Evolutionary conservation across 1,284 basidiomycete species (phyloP), one percentile per base, ranked within the genome.

Genomic region (Melampsora americana): DNA sequence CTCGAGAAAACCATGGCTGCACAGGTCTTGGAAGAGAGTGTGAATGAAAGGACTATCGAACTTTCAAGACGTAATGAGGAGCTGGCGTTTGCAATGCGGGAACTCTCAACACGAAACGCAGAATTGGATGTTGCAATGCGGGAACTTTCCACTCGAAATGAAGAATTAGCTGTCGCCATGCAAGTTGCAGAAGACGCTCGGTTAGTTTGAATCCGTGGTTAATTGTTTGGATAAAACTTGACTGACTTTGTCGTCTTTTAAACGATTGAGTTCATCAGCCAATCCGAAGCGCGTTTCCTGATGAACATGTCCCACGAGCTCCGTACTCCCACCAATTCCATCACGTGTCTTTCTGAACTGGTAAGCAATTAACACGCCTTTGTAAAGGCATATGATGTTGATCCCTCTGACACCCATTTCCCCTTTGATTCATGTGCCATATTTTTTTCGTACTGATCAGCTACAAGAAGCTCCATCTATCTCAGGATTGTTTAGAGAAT

Each of bases 261-360:
- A 12, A 9, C 39, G 12, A 42, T 35, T 35, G 9, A 35, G 3
- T 9, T 42, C n/a, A 56, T 23, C n/a, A 56, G 53, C 6, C 53
- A 56, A 14, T 56, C 53, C 20, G 53, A 56, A 56, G 28, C n/a
- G 2, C 53, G 53, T 6, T 56, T 56, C 28, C 28, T 56, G 53
- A n/a, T 56, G n/a, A 56, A 56, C n/a, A 81, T 83, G 79, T 83
- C 82, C 44, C 85, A 85, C 79, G 85, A 86, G 79, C 83, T 85
- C 20, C 80, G 85, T 32, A 85, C 82, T 26, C 84, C 85, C 0
- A 81, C 85, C 3, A 81, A 84, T 79, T 80, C 80, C 72, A 80
- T 83, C 35, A 82, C 82, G 48, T 84, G 84, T 20, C 79, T 85
- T 0, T 82, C 83, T 0, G 82, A 81, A 48, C 72, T 81, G 65